Evolutionary conservation across 1,284 basidiomycete species (phyloP).

Genomic region (Apiotrichum domesticum): DNA sequence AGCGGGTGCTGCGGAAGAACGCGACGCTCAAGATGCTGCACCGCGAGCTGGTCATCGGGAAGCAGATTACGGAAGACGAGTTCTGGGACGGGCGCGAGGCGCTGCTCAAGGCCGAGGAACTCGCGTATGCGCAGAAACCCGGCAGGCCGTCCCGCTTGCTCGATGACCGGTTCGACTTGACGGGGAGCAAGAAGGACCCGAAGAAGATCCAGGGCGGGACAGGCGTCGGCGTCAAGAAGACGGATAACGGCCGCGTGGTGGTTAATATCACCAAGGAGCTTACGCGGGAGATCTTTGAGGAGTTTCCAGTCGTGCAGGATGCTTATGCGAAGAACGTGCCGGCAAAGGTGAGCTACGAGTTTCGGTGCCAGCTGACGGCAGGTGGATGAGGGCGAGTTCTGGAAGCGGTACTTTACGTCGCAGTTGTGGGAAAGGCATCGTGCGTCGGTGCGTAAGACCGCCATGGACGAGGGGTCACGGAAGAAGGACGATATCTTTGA

Average conservation of each 20-base stretch:
- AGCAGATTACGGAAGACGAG: constrained; percentile 80
- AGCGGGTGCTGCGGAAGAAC: constrained; percentile 69
- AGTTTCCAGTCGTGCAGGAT: constrained; percentile 88
- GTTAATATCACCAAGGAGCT: constrained; percentile 85
- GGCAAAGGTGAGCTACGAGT: constrained; percentile 25
- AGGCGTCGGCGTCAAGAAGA: constrained; percentile 52
- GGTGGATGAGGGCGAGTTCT: constrained; percentile 86
- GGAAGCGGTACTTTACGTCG: constrained; percentile 93
- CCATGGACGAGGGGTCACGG: constrained; percentile 60
- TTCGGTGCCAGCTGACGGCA: constrained; percentile 46
- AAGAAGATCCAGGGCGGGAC: constrained; percentile 36
- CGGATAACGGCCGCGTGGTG: constrained; percentile 30
- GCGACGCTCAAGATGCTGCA: constrained; percentile 71
- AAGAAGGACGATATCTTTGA: constrained; percentile 93
- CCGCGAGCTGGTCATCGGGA: constrained; percentile 73
- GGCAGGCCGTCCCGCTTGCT: constrained; percentile 80
- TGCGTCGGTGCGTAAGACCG: constrained; percentile 69
- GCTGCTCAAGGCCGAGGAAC: constrained; percentile 64
- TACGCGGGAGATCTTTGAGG: constrained; percentile 92
- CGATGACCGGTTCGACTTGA: constrained; percentile 73
- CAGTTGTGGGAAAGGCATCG: constrained; percentile 91
- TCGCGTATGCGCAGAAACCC: constrained; percentile 58
- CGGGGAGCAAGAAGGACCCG: constrained; percentile 35
- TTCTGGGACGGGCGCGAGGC: constrained; percentile 93
- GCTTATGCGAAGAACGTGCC: constrained; percentile 93